Evolutionary conservation across 768 basidiomycete species (phyloP).

Genomic region (Serendipita vermifera): DNA sequence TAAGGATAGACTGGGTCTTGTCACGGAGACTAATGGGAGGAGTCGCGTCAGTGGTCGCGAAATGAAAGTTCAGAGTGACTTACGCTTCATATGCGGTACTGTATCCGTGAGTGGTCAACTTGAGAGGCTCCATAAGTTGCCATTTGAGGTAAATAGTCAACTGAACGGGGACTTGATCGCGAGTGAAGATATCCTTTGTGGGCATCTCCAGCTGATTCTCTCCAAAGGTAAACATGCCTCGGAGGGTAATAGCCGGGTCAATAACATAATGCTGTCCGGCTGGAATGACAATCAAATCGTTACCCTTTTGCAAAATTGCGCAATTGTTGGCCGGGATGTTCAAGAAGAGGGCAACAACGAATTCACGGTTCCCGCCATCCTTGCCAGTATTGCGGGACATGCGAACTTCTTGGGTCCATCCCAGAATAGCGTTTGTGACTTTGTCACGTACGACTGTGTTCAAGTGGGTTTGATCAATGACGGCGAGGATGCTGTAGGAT

Average conservation of each 20-base stretch:
- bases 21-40: slow-evolving; percentile 31
- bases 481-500: slow-evolving; percentile 61
- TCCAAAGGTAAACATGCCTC: slow-evolving; percentile 66
- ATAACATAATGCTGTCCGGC: slow-evolving; percentile 80
- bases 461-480: slow-evolving; percentile 77
- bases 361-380: slow-evolving; percentile 37
- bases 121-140: slow-evolving; percentile 41
- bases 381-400: slow-evolving; percentile 49
- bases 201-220: slow-evolving; percentile 82
- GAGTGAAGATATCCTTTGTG: slow-evolving; percentile 77
- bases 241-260: slow-evolving; percentile 68
- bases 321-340: slow-evolving; percentile 81
- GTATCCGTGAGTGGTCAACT: slow-evolving; percentile 71
- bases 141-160: slow-evolving; percentile 74
- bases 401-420: slow-evolving; percentile 63
- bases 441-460: slow-evolving; percentile 44
- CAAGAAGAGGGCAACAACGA: slow-evolving; percentile 67
- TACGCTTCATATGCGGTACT: slow-evolving; percentile 65
- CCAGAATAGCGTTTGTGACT: slow-evolving; percentile 49
- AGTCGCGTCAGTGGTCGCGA: no score
- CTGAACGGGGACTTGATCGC: slow-evolving; percentile 76
- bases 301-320: slow-evolving; percentile 69
- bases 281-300: slow-evolving; percentile 62
- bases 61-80: background rate
- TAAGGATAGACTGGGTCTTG: slow-evolving; percentile 78